A percentile compares a stretch with the other conserved stretches of the same genome.
Conservation (phyloP, 2,329 filamentous ascomycete species). For the Helotiales sp. region DNA sequence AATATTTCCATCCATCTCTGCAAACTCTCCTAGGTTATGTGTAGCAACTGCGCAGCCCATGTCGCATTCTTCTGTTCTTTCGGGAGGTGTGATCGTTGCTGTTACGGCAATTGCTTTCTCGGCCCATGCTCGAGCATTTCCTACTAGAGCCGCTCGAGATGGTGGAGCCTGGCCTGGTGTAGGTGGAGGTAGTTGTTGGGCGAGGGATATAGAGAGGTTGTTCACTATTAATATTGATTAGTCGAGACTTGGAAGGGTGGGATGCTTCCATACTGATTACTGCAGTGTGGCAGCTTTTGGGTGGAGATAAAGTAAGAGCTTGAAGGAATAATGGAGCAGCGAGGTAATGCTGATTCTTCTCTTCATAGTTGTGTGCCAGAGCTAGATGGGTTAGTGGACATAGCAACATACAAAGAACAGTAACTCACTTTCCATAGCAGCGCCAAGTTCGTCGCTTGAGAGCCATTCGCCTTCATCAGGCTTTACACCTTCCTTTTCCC, state of each 20-base stretch:
- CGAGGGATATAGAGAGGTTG: conserved; percentile 73
- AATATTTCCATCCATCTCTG: conserved; percentile 68
- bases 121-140: conserved; percentile 76
- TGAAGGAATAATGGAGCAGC: conserved; percentile 86
- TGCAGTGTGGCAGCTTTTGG: conserved; percentile 71
- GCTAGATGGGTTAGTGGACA: conserved; percentile 46
- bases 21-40: conserved; percentile 85
- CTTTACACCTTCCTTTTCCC: conserved; percentile 62
- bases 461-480: conserved; percentile 72
- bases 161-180: conserved; percentile 40
- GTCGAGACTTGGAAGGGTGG: background rate
- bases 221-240: conserved; percentile 58
- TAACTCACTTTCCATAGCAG: conserved; percentile 62
- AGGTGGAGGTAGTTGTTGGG: conserved; percentile 45
- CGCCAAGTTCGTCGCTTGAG: conserved; percentile 70
- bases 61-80: conserved; percentile 78
- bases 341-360: conserved; percentile 73
- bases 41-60: conserved; percentile 78
- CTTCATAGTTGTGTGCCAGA: conserved; percentile 75
- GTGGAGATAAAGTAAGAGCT: conserved; percentile 68
- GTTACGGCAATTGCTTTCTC: conserved; percentile 71
- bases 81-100: conserved; percentile 61
- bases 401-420: background rate
- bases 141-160: conserved; percentile 62
- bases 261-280: conserved; percentile 63